Evolutionary conservation across 768 basidiomycete genomes (phyloP).

Genomic region (Termitomyces sp.): DNA sequence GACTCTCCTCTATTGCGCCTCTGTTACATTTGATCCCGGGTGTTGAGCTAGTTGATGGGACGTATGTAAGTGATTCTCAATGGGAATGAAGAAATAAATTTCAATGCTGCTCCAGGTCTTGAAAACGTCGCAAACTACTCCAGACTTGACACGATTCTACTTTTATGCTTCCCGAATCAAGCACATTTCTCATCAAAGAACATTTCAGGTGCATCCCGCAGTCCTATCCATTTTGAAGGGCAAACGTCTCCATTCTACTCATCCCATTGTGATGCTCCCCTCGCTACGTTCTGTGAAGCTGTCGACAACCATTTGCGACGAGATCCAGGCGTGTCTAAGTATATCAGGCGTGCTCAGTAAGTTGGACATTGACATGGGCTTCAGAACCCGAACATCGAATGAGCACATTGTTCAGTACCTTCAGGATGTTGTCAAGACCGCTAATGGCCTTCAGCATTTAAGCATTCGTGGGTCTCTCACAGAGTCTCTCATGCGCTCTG

Average conservation of each 20-base stretch:
- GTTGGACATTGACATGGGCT: slow-evolving; percentile 36
- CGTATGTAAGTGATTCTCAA: slow-evolving; percentile 26
- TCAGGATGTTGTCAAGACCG: slow-evolving; percentile 21
- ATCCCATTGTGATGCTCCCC: slow-evolving; percentile 15
- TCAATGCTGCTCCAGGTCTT: not conserved
- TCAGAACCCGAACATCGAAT: slow-evolving; percentile 20
- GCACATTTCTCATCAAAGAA: slow-evolving; percentile 26
- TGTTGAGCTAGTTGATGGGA: slow-evolving; percentile 18
- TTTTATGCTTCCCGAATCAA: slow-evolving; percentile 31
- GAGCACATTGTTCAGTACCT: slow-evolving; percentile 21
- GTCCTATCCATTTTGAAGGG: slow-evolving; percentile 16
- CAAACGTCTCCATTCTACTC: not conserved
- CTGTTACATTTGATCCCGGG: slow-evolving; percentile 33
- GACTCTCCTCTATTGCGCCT: slow-evolving; percentile 33
- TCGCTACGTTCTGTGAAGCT: slow-evolving; percentile 24
- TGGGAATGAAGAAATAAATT: not conserved
- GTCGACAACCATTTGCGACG: slow-evolving; percentile 18
- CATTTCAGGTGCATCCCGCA: slow-evolving; percentile 18
- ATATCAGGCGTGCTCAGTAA: slow-evolving; percentile 26
- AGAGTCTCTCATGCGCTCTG: slow-evolving; percentile 21
- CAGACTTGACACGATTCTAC: slow-evolving; percentile 22
- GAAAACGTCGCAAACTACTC: not conserved
- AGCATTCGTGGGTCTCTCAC: slow-evolving; percentile 33
- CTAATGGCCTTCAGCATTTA: slow-evolving; percentile 26
- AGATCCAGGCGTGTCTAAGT: slow-evolving; percentile 23